Evolutionary conservation across 768 basidiomycete species (phyloP).

Genomic region (Boletus reticuloceps): DNA sequence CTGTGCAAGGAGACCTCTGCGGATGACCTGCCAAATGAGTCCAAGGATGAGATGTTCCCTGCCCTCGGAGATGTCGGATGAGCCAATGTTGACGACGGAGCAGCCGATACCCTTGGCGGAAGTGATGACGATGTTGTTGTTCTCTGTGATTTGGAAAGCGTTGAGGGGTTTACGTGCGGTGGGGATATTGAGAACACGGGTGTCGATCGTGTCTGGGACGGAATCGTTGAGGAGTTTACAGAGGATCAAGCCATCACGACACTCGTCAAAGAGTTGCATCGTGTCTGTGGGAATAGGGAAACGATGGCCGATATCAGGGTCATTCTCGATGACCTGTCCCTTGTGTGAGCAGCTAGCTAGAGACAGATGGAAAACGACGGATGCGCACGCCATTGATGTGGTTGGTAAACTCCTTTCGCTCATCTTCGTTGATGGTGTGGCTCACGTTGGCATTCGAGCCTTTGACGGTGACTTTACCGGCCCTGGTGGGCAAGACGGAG

Average conservation of each 20-base stretch:
- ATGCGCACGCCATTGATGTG: constrained; percentile 89
- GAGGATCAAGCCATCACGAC: constrained; percentile 91
- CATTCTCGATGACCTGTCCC: constrained; percentile 82
- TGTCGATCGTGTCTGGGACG: constrained; percentile 98
- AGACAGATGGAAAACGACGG: neutral
- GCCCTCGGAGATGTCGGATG: constrained; percentile 88
- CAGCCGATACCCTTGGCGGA: constrained; percentile 98
- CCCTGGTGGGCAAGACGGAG: constrained; percentile 55
- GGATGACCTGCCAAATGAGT: constrained; percentile 98
- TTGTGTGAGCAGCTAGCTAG: constrained; percentile 7
- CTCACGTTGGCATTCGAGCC: constrained; percentile 94
- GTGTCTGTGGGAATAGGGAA: constrained; percentile 94
- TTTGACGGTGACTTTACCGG: constrained; percentile 90
- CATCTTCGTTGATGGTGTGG: constrained; percentile 98
- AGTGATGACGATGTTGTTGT: constrained; percentile 99
- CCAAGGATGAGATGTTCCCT: constrained; percentile 96
- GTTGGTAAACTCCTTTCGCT: constrained; percentile 92
- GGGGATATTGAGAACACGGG: constrained; percentile 94
- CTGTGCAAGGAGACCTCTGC: constrained; percentile 87
- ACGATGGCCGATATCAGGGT: constrained; percentile 76
- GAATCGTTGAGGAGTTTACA: constrained; percentile 99
- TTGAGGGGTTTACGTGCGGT: constrained; percentile 80
- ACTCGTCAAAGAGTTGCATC: constrained; percentile 99
- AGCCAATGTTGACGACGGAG: constrained; percentile 97
- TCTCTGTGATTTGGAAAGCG: constrained; percentile 98